Evolutionary conservation across 1,284 basidiomycete species (phyloP).

Genomic region (Porphyrellus sp.): DNA sequence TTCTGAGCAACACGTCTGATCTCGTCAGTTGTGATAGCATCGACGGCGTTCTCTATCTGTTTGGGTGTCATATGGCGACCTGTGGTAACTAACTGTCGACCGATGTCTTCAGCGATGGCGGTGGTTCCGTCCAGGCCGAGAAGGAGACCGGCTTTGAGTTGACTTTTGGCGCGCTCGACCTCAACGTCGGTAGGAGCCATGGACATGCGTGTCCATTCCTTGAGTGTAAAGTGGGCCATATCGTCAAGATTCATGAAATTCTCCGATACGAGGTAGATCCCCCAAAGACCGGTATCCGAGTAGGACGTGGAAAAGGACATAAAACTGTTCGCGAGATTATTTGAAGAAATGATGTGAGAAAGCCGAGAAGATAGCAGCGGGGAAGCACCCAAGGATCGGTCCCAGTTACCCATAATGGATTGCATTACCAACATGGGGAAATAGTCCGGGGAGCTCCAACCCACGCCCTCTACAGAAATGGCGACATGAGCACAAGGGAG

Average conservation of each 20-base stretch:
- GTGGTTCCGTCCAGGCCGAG: slow-evolving; percentile 93
- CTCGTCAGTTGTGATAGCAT: slow-evolving; percentile 85
- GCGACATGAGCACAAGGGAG: slow-evolving; percentile 89
- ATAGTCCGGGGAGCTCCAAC: slow-evolving; percentile 98
- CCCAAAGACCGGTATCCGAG: slow-evolving; percentile 99
- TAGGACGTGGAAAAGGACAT: slow-evolving; percentile 99
- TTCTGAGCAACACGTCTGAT: slow-evolving; percentile 94
- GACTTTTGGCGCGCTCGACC: slow-evolving; percentile 96
- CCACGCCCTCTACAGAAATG: slow-evolving; percentile 96
- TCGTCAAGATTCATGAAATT: slow-evolving; percentile 94
- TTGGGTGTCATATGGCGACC: slow-evolving; percentile 88
- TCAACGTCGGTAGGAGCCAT: slow-evolving; percentile 82
- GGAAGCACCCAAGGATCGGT: slow-evolving; percentile 91
- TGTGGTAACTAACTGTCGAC: slow-evolving; percentile 92
- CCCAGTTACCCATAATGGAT: slow-evolving; percentile 99
- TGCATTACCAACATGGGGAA: slow-evolving; percentile 99
- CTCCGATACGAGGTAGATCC: slow-evolving; percentile 96
- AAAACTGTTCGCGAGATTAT: slow-evolving; percentile 99
- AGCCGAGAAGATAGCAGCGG: slow-evolving; percentile 89
- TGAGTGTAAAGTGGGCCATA: slow-evolving; percentile 89
- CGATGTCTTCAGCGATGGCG: slow-evolving; percentile 97
- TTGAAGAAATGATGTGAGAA: slow-evolving; percentile 86
- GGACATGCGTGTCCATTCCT: slow-evolving; percentile 97
- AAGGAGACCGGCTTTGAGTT: slow-evolving; percentile 93
- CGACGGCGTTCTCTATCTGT: slow-evolving; percentile 92